Evolutionary conservation across 108 stramenopile genomes (phyloP), one percentile per base, ranked within the genome.

Genomic region (Fistulifera pelliculosa): DNA sequence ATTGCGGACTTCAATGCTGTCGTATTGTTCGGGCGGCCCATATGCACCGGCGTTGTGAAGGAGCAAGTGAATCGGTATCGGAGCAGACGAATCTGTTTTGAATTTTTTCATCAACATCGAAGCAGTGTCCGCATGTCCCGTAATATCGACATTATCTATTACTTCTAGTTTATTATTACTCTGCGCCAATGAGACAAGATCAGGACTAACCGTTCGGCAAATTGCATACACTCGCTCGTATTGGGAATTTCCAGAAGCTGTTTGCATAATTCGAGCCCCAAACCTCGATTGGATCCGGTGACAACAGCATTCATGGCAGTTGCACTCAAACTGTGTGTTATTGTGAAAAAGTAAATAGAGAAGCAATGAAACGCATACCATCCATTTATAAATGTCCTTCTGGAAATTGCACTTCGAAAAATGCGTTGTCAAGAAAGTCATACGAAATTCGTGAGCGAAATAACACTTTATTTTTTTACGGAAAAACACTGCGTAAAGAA

Each of bases 21-120:
- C 2, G 38, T 26, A 62, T 17, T 5, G 18, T 19, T 69, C 56
- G 19, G 60, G 44, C 16, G 61, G 68, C 12, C 69, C 69, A 14
- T 54, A 70, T 1, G 54, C 60, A 21, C 69, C 69, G 17, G 69
- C 68, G 21, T 69, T 69, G 21, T 69, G 57, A 28, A 62, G 25
- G 19, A 69, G 21, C 43, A 51, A 50, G 35, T 69, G 47, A 35
- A 69, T 62, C 1, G 54, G 47, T 11, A 50, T 28, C 25, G 15
- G 17, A 2, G 42, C 14, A 3, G 16, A 24, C 5, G 38, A 5
- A 14, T 2, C 16, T 12, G 54, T 13, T 39, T 38, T 15, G 18
- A 62, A 56, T 11, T 14, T 50, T 1, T n/a, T 4, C 48, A 12
- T 38, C 17, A 56, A 40, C 19, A 14, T 1, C 56, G 28, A 16